phyloP scores from a whole-genome alignment of 73 alveolate genomes.

The Symbiodinium natans region DNA sequence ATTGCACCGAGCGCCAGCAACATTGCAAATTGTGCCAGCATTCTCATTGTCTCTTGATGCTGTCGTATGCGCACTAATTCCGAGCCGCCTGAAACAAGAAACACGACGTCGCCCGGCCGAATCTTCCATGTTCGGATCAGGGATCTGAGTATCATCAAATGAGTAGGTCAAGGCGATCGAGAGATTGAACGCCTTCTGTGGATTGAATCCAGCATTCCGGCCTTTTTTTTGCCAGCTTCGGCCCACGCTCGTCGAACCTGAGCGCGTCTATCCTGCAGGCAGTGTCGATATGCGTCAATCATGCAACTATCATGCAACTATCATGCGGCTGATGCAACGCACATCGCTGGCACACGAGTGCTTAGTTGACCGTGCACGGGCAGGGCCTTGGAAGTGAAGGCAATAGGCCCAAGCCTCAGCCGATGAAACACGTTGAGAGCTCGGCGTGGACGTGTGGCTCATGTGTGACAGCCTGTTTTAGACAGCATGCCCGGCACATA shows the following conservation, averaged over 20 bases:
- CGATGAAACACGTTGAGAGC: too few species aligned
- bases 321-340: too few species aligned
- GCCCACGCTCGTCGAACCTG: constrained; percentile 79
- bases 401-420: neutral
- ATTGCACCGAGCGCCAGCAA: too few species aligned
- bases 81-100: neutral
- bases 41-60: too few species aligned
- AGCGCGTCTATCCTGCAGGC: constrained; percentile 38
- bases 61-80: too few species aligned
- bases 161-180: neutral
- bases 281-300: neutral
- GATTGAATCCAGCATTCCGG: neutral
- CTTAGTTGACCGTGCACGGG: too few species aligned
- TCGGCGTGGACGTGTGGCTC: too few species aligned
- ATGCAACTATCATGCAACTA: neutral
- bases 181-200: too few species aligned
- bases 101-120: constrained; percentile 68
- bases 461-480: too few species aligned
- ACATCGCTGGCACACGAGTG: too few species aligned
- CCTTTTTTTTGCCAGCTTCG: constrained; percentile 47
- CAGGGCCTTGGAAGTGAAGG: neutral
- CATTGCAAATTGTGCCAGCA: too few species aligned
- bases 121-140: constrained; percentile 80
- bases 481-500: too few species aligned
- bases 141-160: neutral